Conservation (phyloP, 2,329 filamentous ascomycete genomes). For the Coniochaeta sp. region DNA sequence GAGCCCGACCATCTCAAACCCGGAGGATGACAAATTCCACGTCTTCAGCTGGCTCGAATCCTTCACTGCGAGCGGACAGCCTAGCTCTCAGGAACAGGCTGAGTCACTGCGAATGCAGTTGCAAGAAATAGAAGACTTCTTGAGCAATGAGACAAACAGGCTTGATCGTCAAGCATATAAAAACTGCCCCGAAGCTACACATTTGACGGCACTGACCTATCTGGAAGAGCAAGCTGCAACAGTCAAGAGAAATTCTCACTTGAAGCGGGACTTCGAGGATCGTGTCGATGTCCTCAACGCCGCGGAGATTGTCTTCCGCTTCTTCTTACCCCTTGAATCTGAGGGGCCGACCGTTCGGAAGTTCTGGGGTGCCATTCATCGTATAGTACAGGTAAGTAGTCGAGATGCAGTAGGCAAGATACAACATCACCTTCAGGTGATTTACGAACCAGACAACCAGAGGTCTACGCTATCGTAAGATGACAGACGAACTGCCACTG, state of each 20-base stretch:
- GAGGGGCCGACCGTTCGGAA: conserved; percentile 29
- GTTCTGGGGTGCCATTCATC: conserved; percentile 32
- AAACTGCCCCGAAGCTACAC: conserved; percentile 7
- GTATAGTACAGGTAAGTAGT: conserved; percentile 12
- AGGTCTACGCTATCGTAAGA: background rate
- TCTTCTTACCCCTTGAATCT: conserved; percentile 31
- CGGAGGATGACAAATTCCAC: conserved; percentile 11
- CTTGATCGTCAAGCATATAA: conserved; percentile 11
- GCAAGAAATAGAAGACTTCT: conserved; percentile 9
- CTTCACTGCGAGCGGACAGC: background rate
- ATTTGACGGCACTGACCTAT: conserved; percentile 12
- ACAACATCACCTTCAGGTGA: background rate
- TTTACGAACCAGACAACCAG: background rate
- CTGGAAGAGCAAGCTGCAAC: conserved; percentile 11
- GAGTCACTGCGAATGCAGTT: conserved; percentile 3
- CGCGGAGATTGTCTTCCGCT: conserved; percentile 28
- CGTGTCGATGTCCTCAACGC: conserved; percentile 31
- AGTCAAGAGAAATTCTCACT: conserved; percentile 1
- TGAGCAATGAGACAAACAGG: conserved; percentile 5
- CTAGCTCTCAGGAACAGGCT: background rate
- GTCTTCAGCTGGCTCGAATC: conserved; percentile 14
- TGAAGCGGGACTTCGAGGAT: conserved; percentile 13
- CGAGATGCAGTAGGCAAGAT: background rate
- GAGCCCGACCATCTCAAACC: background rate
- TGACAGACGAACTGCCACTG: background rate